Evolutionary conservation across 257 asterid genomes (phyloP).

Genomic region (Echites panduratus): DNA sequence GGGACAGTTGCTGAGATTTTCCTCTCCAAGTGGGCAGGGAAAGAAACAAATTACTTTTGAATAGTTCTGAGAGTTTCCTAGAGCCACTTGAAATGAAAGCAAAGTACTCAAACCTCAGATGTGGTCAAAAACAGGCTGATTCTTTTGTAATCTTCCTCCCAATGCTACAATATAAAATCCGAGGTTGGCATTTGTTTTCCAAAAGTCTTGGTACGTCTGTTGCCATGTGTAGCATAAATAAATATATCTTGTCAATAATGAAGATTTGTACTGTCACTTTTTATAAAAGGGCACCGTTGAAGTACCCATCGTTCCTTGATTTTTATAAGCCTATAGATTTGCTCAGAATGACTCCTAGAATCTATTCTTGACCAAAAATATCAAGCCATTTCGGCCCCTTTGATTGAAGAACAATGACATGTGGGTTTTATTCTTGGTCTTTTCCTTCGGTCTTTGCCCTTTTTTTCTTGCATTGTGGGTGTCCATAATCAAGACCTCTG

Average conservation of each 20-base stretch:
- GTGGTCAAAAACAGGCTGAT: neutral
- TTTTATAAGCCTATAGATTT: neutral
- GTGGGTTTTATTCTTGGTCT: neutral
- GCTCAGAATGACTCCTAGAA: neutral
- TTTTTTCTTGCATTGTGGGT: conserved; percentile 1
- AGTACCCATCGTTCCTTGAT: neutral
- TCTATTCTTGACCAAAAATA: conserved; percentile 11
- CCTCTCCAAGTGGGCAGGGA: neutral
- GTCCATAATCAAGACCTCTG: neutral
- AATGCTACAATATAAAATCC: neutral
- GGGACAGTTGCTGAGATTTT: neutral
- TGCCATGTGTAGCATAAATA: conserved; percentile 8
- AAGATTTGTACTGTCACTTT: neutral
- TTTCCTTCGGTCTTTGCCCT: neutral
- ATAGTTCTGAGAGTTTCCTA: neutral
- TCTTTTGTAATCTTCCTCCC: conserved; percentile 1
- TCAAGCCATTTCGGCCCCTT: neutral
- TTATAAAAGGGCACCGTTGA: neutral
- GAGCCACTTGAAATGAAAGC: conserved; percentile 18
- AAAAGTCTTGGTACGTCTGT: conserved; percentile 4
- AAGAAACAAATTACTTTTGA: neutral
- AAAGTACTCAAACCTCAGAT: conserved; percentile 11
- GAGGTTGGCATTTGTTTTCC: neutral
- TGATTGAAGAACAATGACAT: neutral
- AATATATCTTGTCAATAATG: conserved; percentile 9